Base-by-base conservation (phyloP, 345 rosid genomes). In the Angophora floribunda region DNA sequence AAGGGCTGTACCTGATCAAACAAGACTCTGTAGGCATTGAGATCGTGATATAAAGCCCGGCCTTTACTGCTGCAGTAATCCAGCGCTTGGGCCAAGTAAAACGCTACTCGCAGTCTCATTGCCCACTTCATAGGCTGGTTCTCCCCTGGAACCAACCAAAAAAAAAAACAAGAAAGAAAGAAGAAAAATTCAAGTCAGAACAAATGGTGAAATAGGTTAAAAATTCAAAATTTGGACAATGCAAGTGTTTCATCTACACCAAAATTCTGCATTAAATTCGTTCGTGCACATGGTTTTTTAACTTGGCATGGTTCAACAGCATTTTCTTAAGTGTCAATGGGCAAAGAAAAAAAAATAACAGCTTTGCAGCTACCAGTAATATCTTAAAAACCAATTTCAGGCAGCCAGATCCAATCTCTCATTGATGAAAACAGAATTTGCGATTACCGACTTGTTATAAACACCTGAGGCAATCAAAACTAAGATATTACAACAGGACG, bases 61-160 rank as follows among this genome's bases (percentile, higher is more conserved):
- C 99, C 99, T 93, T 93, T 96, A 89, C 92, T 93, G 91, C 98
- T 91, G 87, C 97, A 98, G 57, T 96, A 97, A 36, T 98, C 99
- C 87, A 98, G 89, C 13, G 99, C 99, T 91, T 98, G 98, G 11
- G 98, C 98, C 94, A 98, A 91, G 92, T 94, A 94, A 51, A 96
- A 88, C 32, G 99, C 99, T 90, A 97, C 99, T 90, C 99, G 94
- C 90, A 97, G 88, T 87, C 99, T 95, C 99, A 98, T 98, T 49
- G 96, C 94, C 99, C 99, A 98, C 94, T 96, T 96, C 99, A 97
- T 98, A 6, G 99, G 99, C 91, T 95, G 97, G 87, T 90, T 95
- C 90, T 98, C 99, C 99, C 99, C 99, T 97, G 90, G 11, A 86
- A 36, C 30, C 55, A 57, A 51, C 19, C 14, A 12, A 61, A 63